These are phyloP conservation scores for Ajuga reptans DNA, from an alignment of 305 asterid species.

Conservation along the genomic window DNA sequence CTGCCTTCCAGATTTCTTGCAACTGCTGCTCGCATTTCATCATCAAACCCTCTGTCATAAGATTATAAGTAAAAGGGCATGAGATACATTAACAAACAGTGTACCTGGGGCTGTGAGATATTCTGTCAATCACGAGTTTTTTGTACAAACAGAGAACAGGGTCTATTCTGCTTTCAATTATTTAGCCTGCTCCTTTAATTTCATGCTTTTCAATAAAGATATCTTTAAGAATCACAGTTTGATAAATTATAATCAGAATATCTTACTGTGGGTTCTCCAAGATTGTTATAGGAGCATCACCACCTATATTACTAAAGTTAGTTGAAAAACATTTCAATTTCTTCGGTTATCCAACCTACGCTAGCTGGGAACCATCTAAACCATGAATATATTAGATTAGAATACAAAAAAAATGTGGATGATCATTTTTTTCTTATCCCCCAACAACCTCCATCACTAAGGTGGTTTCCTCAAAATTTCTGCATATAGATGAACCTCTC, in stretches of 20 bases:
- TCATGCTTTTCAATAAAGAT: background rate
- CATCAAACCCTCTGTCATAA: constrained; percentile 84
- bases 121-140: too few relatives aligned
- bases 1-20: constrained; percentile 95
- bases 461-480: background rate
- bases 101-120: background rate
- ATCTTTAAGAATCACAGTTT: background rate
- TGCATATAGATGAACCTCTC: background rate
- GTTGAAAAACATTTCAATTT: background rate
- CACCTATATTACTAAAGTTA: background rate
- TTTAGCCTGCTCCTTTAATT: background rate
- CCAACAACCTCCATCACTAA: background rate
- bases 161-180: background rate
- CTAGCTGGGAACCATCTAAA: background rate
- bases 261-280: background rate
- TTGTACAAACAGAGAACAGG: background rate
- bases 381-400: too few relatives aligned
- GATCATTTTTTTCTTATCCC: background rate
- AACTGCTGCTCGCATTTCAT: constrained; percentile 87
- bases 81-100: constrained; percentile 5
- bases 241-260: too few relatives aligned
- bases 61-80: constrained; percentile 5
- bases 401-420: background rate
- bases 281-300: background rate
- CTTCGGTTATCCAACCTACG: background rate